Percentiles rank a stretch among this genome's conserved stretches.
phyloP scores from a whole-genome alignment of 2,329 filamentous ascomycete species.

The Calonectria hawksworthii region DNA sequence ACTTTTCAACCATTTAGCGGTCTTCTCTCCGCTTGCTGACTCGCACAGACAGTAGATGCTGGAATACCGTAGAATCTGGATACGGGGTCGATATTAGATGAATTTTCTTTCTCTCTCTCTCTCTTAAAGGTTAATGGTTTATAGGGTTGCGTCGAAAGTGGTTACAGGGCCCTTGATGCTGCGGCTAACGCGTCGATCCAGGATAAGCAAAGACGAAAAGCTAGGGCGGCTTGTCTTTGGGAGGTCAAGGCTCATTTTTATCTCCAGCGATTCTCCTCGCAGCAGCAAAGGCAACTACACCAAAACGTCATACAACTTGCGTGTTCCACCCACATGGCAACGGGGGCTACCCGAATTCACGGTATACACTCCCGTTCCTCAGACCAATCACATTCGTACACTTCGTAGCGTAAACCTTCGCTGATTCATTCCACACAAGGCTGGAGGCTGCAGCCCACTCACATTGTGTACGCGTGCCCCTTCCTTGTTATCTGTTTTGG shows the following conservation, averaged over 20 bases:
- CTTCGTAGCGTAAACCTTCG: background rate
- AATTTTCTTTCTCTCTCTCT: background rate
- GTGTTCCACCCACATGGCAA: background rate
- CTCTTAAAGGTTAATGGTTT: background rate
- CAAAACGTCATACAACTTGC: too few species aligned
- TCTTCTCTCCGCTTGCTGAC: background rate
- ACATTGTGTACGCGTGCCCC: background rate
- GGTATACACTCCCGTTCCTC: background rate
- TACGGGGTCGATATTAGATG: background rate
- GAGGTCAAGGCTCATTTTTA: background rate
- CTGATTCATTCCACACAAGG: background rate
- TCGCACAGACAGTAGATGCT: background rate
- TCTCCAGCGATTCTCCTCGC: background rate
- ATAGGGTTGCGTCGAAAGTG: background rate
- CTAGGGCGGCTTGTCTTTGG: too few species aligned
- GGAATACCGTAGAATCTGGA: background rate
- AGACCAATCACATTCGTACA: background rate
- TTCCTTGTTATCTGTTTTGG: background rate
- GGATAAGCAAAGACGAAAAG: background rate
- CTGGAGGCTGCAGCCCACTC: background rate
- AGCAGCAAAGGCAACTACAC: background rate
- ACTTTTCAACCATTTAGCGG: background rate
- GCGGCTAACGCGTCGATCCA: background rate
- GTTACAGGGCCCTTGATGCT: background rate
- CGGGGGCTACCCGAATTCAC: background rate